Base-by-base conservation (phyloP, 306 rosid genomes). In the Luffa acutangula region DNA sequence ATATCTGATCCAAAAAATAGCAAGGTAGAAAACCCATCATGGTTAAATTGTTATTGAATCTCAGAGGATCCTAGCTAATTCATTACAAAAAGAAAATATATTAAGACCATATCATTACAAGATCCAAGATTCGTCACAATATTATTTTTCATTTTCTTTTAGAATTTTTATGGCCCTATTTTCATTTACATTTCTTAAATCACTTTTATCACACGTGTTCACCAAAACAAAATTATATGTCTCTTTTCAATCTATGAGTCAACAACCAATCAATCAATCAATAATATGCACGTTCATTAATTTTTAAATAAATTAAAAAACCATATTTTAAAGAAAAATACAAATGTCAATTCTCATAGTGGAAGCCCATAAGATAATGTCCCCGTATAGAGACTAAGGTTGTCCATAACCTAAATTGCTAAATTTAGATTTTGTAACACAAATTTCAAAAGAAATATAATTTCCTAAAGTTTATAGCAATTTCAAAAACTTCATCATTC, bases 301-400 rank as follows among this genome's bases (percentile, higher is more conserved):
- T 12, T 63, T 67, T 67, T n/a, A 10, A 67, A 67, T 41, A 10
- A 25, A 25, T 25, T 25, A 1, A 69, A 21, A n/a, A 43, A 20
- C 37, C 17, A 69, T 69, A 69, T 20, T 5, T 10, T 69, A 45
- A 20, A 48, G 7, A 71, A 71, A 71, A 72, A 72, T 72, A 18
- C 20, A 72, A 72, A 72, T 46, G 41, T 46, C 57, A 46, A 71
- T 25, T 71, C 52, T 45, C 39, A 20, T 70, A 11, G 54, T 43
- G 76, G 76, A 70, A 70, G 57, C 77, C 77, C 77, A 71, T 71
- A 10, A 42, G 17, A 69, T 65, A 65, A 65, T 65, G 46, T 65
- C 6, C 7, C 46, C 45, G 2, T 2, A 1, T 5, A 9, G 2
- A 41, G 74, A 41, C 45, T 69, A 69, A 41, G 51, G 15, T 67